Evolutionary conservation across 139 green algal genomes (phyloP).

Genomic region (Closterium sp.): DNA sequence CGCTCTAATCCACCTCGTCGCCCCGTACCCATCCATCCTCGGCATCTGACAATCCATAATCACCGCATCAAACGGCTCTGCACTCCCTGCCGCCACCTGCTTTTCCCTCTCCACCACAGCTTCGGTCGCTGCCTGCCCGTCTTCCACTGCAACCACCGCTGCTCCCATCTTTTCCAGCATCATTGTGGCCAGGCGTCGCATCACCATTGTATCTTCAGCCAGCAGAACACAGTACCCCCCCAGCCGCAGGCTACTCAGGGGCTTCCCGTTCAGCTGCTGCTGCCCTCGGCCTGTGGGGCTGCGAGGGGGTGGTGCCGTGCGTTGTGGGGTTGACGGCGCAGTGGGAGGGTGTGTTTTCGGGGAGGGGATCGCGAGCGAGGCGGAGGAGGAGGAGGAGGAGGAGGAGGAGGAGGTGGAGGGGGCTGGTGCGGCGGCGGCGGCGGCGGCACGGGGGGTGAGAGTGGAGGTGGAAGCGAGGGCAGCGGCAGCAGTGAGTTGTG

Average conservation of each 20-base stretch:
- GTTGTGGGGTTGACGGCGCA: not conserved
- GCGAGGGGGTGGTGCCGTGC: no score
- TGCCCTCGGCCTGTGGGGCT: not conserved
- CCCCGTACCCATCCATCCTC: slow-evolving; percentile 14
- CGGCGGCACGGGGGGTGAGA: not conserved
- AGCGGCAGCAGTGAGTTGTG: not conserved
- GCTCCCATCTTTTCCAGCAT: slow-evolving; percentile 38
- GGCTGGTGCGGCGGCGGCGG: no score
- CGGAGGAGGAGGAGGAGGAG: not conserved
- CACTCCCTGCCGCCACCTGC: not conserved
- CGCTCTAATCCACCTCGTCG: slow-evolving; percentile 6
- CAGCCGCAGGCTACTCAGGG: not conserved
- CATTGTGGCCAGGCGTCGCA: slow-evolving; percentile 8
- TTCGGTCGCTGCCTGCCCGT: slow-evolving; percentile 27
- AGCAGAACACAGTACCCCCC: not conserved
- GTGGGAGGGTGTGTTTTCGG: not conserved
- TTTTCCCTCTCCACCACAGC: slow-evolving; percentile 1
- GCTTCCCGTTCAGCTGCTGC: not conserved
- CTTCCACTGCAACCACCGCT: slow-evolving; percentile 13
- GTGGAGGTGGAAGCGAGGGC: not conserved
- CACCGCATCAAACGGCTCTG: not conserved
- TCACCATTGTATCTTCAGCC: slow-evolving; percentile 23
- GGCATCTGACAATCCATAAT: slow-evolving; percentile 24
- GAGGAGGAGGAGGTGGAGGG: not conserved
- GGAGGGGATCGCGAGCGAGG: not conserved